phyloP scores from a whole-genome alignment of 2,329 filamentous ascomycete genomes.

The Dendryphion nanum region DNA sequence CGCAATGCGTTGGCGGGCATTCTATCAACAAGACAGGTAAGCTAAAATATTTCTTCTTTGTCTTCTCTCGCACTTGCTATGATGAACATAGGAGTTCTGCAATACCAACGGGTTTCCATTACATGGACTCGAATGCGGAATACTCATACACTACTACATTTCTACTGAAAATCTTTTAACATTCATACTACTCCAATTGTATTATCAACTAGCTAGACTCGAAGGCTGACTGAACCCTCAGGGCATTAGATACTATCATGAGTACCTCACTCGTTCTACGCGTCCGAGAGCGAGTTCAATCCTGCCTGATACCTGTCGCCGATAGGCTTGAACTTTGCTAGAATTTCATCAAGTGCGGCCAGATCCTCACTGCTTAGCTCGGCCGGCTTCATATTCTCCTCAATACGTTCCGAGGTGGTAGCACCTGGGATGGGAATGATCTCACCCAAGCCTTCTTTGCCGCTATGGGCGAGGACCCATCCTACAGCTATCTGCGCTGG shows the following conservation, averaged over 20 bases:
- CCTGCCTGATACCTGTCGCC: conserved; percentile 41
- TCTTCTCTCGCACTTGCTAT: no score
- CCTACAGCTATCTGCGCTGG: conserved; percentile 64
- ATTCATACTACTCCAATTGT: no score
- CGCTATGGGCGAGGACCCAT: conserved; percentile 57
- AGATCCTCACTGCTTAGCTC: conserved; percentile 48
- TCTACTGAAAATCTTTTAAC: conserved; percentile 41
- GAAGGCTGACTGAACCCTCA: no score
- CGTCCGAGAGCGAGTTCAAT: background rate
- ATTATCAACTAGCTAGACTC: no score
- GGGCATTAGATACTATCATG: no score
- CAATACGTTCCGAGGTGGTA: conserved; percentile 54
- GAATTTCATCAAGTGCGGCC: conserved; percentile 52
- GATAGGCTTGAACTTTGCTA: conserved; percentile 46
- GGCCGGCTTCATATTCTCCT: conserved; percentile 63
- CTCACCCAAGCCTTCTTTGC: conserved; percentile 52
- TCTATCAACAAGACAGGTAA: no score
- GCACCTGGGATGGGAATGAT: conserved; percentile 69
- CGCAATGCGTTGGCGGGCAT: no score
- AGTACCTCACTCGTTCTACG: background rate
- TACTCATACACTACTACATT: conserved; percentile 49
- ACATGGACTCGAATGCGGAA: conserved; percentile 42
- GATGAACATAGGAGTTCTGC: no score
- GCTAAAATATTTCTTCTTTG: no score
- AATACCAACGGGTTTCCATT: conserved; percentile 45